Base-by-base conservation (phyloP, 306 rosid genomes). In the Vicia sativa region DNA sequence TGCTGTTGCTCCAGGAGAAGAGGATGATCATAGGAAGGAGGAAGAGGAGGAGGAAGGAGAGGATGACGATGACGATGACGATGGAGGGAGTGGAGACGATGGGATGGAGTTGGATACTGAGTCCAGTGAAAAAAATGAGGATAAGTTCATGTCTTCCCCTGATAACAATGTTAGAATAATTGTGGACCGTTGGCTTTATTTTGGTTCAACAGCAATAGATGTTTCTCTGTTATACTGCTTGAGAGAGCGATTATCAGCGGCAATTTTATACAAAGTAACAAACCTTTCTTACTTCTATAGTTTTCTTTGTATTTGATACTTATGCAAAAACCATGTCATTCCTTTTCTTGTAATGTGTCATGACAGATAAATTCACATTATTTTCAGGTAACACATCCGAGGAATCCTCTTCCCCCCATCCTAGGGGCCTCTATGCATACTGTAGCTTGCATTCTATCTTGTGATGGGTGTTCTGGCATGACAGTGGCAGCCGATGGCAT, bases 161-260 rank as follows among this genome's bases (percentile, higher is more conserved):
- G 95, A 84, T 57, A 85, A 82, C 49, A 65, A 69, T 26, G 97
- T 93, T 26, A 78, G 48, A 62, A 82, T 90, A 28, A 79, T 93
- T 69, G 84, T 85, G 69, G 96, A 93, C 74, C 85, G 99, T 11
- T 93, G 97, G 97, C 86, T 88, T 62, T 60, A 64, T 75, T 87
- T 80, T 71, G 54, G 72, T 70, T 88, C 89, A 38, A 85, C 78
- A 15, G 96, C 99, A 62, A 89, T 93, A n/a, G 97, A 88, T 68
- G 87, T 93, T 80, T 96, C 99, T 74, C 96, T 90, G 80, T 61
- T 93, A 31, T 90, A 93, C 77, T 87, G 96, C 84, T 76, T 90
- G 89, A 90, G 95, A 76, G 97, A 93, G 84, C 83, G 97, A 57
- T 74, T 93, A 67, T 77, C 96, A 14, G 81, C 86, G 3, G 95